Conservation (phyloP, 805 yeast species). For the Nakazawaea sp. region DNA sequence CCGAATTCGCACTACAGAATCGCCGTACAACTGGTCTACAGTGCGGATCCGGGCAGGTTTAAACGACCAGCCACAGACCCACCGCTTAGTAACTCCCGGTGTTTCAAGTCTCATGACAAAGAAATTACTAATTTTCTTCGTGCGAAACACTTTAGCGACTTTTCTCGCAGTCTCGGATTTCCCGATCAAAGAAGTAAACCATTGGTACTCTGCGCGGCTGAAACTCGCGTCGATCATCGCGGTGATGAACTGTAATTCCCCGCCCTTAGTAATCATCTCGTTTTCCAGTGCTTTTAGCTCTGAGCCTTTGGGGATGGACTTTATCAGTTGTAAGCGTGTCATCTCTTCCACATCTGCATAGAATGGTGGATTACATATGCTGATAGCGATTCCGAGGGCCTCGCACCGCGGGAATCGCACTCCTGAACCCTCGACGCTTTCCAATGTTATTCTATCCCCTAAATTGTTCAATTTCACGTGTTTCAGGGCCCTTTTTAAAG, state of each 20-base stretch:
- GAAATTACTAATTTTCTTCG: constrained; percentile 16
- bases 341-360: constrained; percentile 30
- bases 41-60: neutral
- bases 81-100: constrained; percentile 21
- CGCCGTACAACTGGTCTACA: neutral
- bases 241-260: constrained; percentile 34
- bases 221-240: constrained; percentile 28
- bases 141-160: constrained; percentile 11
- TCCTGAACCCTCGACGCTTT: constrained; percentile 6
- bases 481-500: constrained; percentile 23
- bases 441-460: constrained; percentile 13
- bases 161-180: constrained; percentile 14
- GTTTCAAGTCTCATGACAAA: constrained; percentile 16
- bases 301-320: constrained; percentile 13
- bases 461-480: constrained; percentile 23
- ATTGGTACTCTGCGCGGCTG: constrained; percentile 14
- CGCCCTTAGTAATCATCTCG: constrained; percentile 39
- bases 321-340: constrained; percentile 15
- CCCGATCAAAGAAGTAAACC: constrained; percentile 32
- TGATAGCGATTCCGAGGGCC: constrained; percentile 15
- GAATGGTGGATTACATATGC: constrained; percentile 51
- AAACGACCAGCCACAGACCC: constrained; percentile 33
- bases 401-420: neutral
- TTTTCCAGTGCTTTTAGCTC: constrained; percentile 23
- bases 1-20: no score